phyloP scores from a whole-genome alignment of 768 basidiomycete genomes.

The Naganishia randhawae region DNA sequence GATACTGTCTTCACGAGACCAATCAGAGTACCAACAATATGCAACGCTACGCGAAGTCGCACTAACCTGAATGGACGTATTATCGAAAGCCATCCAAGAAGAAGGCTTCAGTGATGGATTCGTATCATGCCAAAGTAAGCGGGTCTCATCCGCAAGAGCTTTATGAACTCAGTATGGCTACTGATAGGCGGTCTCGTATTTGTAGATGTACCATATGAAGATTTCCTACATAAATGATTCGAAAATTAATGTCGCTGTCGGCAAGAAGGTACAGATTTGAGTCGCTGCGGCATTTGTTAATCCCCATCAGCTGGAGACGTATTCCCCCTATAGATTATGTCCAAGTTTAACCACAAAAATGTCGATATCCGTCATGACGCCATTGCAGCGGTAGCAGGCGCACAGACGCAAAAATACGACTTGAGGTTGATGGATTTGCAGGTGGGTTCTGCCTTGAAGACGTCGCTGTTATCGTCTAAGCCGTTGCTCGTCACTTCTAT shows the following conservation, averaged over 20 bases:
- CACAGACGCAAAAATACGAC: slow-evolving; percentile 39
- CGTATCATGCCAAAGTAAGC: slow-evolving; percentile 16
- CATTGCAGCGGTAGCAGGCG: slow-evolving; percentile 37
- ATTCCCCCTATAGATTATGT: slow-evolving; percentile 24
- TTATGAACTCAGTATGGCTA: background rate
- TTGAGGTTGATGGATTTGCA: slow-evolving; percentile 46
- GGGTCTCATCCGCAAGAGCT: background rate
- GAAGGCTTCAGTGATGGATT: slow-evolving; percentile 13
- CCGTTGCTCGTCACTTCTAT: background rate
- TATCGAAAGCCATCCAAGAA: background rate
- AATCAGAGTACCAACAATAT: slow-evolving; percentile 39
- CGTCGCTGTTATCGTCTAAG: background rate
- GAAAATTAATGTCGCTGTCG: slow-evolving; percentile 36
- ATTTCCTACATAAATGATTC: slow-evolving; percentile 46
- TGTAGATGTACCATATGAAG: slow-evolving; percentile 29
- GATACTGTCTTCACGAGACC: slow-evolving; percentile 39
- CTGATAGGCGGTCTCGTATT: background rate
- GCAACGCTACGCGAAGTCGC: slow-evolving; percentile 18
- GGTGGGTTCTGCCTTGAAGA: slow-evolving; percentile 20
- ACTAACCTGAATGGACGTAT: slow-evolving; percentile 21
- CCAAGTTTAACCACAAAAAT: slow-evolving; percentile 37
- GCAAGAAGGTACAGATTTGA: slow-evolving; percentile 25
- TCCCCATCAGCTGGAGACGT: background rate
- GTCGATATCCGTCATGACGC: slow-evolving; percentile 44
- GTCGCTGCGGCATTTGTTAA: too few relatives aligned